Conservation (phyloP, 2,329 filamentous ascomycete genomes). For the Diaporthe sp. region DNA sequence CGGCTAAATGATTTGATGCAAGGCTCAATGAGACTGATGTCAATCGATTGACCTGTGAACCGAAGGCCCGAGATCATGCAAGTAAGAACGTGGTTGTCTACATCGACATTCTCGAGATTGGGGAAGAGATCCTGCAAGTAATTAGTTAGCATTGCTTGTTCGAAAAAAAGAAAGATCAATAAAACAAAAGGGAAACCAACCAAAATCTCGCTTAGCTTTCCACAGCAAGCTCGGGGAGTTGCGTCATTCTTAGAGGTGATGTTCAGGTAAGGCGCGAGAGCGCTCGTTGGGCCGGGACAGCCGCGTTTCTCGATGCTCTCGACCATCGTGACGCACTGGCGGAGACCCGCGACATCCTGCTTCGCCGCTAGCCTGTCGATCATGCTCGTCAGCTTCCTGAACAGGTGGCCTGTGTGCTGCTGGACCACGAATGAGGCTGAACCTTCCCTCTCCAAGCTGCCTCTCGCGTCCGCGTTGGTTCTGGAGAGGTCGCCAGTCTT, state of each 20-base stretch:
- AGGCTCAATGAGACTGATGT: slow-evolving; percentile 21
- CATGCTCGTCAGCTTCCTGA: neutral
- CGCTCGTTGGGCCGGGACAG: neutral
- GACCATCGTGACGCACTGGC: slow-evolving; percentile 28
- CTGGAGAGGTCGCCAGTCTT: neutral
- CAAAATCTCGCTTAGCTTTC: slow-evolving; percentile 18
- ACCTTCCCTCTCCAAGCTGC: neutral
- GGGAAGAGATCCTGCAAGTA: slow-evolving; percentile 20
- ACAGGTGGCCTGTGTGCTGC: neutral
- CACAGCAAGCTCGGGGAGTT: neutral
- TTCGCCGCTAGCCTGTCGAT: neutral
- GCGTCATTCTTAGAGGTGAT: neutral
- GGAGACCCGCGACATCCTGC: slow-evolving; percentile 8
- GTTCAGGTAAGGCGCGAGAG: slow-evolving; percentile 23
- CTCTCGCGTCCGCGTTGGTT: neutral
- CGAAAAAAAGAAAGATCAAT: neutral
- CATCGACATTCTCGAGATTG: slow-evolving; percentile 2
- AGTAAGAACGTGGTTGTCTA: slow-evolving; percentile 18
- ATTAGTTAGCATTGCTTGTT: neutral
- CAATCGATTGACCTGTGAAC: slow-evolving; percentile 29
- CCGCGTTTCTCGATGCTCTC: slow-evolving; percentile 17
- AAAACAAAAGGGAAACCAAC: neutral
- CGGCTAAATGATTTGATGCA: slow-evolving; percentile 26
- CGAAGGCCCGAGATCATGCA: slow-evolving; percentile 20
- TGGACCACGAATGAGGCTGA: neutral